These are phyloP conservation scores for Knoxia roxburghii DNA, from an alignment of 257 asterid genomes.

Conservation along the genomic window DNA sequence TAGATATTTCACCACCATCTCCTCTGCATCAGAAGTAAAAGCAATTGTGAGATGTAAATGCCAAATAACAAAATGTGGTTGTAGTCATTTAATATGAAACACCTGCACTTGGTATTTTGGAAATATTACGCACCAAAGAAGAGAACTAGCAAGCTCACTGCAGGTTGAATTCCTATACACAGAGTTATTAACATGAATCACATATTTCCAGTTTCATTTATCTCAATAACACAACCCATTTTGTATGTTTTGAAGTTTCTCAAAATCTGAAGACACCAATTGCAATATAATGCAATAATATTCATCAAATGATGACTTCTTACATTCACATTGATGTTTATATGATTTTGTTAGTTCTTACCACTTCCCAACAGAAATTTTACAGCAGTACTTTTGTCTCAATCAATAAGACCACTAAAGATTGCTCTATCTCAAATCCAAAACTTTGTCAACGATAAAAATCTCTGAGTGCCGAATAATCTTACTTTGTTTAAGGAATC, in stretches of 20 bases:
- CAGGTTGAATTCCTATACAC: not conserved
- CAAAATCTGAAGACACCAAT: not conserved
- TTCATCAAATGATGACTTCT: not conserved
- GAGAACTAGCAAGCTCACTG: not conserved
- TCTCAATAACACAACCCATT: not conserved
- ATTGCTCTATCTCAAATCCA: not conserved
- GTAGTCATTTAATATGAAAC: not conserved
- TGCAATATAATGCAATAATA: not conserved
- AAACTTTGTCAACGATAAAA: not conserved
- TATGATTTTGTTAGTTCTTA: not conserved
- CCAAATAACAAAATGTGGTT: not conserved
- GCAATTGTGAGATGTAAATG: constrained; percentile 16
- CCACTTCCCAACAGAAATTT: not conserved
- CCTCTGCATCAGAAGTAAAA: constrained; percentile 53
- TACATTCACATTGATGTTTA: not conserved
- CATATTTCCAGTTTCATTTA: not conserved
- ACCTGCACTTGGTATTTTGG: not conserved
- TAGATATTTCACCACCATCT: constrained; percentile 84
- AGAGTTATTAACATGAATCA: not conserved
- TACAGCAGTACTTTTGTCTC: not conserved
- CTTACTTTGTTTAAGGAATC: not conserved
- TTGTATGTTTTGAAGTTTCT: not conserved
- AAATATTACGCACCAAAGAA: not conserved
- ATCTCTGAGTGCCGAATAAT: not conserved
- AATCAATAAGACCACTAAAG: not conserved